A percentile compares a stretch with the other conserved stretches of the same genome.
phyloP scores from a whole-genome alignment of 2,329 filamentous ascomycete species.

The Fusarium sp. region DNA sequence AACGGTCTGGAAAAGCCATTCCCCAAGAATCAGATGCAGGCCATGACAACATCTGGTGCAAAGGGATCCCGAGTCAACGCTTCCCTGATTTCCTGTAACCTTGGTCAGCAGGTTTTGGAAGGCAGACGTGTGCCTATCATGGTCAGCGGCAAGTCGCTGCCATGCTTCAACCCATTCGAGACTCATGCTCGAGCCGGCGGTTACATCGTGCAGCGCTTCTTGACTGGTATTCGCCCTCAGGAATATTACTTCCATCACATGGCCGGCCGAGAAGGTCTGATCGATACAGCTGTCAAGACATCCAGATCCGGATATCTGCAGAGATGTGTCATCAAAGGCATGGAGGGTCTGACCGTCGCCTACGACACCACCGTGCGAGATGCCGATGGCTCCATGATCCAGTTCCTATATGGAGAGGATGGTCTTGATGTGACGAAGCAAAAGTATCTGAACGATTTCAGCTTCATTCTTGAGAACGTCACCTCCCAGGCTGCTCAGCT shows the following conservation, averaged over 20 bases:
- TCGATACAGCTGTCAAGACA: conserved; percentile 98
- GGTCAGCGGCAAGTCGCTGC: conserved; percentile 96
- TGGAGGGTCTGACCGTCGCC: conserved; percentile 91
- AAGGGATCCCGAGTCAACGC: conserved; percentile 95
- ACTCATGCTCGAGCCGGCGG: conserved; percentile 88
- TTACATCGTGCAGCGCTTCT: conserved; percentile 94
- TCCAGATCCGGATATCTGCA: conserved; percentile 96
- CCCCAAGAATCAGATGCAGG: conserved; percentile 97
- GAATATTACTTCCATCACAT: conserved; percentile 99
- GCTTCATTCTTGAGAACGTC: conserved; percentile 87
- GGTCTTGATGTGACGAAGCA: conserved; percentile 94
- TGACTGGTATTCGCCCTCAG: conserved; percentile 95
- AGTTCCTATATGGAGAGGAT: conserved; percentile 97
- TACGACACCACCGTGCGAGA: conserved; percentile 96
- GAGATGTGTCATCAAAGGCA: conserved; percentile 96
- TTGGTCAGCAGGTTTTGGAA: conserved; percentile 96
- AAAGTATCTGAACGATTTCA: conserved; percentile 88
- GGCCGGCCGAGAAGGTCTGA: conserved; percentile 97
- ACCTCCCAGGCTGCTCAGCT: conserved; percentile 80
- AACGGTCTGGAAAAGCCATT: conserved; percentile 87
- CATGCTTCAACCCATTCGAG: conserved; percentile 92
- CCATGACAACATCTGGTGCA: conserved; percentile 96
- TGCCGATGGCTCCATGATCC: conserved; percentile 88
- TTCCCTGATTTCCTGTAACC: conserved; percentile 95
- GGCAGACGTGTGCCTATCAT: conserved; percentile 93